Evolutionary conservation across 352 stramenopile genomes (phyloP).

Genomic region (Phytophthora foliorum): DNA sequence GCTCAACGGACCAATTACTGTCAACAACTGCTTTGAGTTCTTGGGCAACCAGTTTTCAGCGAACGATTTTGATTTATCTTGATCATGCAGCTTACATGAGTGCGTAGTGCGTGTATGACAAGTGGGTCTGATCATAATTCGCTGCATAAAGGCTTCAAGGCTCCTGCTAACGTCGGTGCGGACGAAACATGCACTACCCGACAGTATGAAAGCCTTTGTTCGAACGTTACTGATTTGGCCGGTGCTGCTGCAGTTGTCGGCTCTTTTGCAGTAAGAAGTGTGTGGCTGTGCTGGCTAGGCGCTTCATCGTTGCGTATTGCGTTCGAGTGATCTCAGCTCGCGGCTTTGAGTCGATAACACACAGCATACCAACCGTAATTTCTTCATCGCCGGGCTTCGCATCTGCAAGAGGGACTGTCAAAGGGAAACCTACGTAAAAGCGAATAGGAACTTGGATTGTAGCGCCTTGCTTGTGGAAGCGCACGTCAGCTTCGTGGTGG

Average conservation of each 20-base stretch:
- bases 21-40: too few species aligned
- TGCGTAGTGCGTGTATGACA: too few species aligned
- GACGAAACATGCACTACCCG: too few species aligned
- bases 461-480: slow-evolving; percentile 45
- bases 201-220: too few species aligned
- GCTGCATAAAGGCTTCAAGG: too few species aligned
- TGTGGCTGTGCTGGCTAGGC: slow-evolving; percentile 23
- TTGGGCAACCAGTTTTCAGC: too few species aligned
- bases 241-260: neutral
- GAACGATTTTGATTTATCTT: too few species aligned
- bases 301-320: slow-evolving; percentile 46
- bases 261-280: slow-evolving; percentile 25
- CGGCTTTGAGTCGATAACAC: slow-evolving; percentile 37
- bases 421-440: slow-evolving; percentile 72
- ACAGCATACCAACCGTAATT: slow-evolving; percentile 40
- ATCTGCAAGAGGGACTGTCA: slow-evolving; percentile 24
- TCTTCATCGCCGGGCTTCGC: slow-evolving; percentile 1
- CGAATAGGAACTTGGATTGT: slow-evolving; percentile 42
- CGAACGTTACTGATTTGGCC: neutral
- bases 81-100: too few species aligned
- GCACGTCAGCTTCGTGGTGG: slow-evolving; percentile 69
- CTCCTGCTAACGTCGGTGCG: too few species aligned
- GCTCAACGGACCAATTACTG: too few species aligned
- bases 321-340: slow-evolving; percentile 39
- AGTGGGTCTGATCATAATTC: too few species aligned